Base-by-base conservation (phyloP, 495 filamentous ascomycete genomes). In the Tuber indicum region DNA sequence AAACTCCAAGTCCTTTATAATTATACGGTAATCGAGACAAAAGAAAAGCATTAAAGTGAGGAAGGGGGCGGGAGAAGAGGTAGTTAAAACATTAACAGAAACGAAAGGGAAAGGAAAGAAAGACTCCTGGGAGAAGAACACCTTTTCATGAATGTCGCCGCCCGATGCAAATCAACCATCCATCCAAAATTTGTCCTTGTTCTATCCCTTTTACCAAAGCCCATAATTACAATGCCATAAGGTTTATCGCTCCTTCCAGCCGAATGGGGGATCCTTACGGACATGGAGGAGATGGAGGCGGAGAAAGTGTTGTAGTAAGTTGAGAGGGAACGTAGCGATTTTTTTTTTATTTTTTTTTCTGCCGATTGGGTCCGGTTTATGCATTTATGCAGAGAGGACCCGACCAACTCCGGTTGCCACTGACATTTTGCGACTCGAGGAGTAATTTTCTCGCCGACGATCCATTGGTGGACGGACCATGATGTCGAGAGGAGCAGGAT, bases 391-490 rank as follows among this genome's bases (percentile, higher is more conserved):
- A 36, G 58, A 66, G n/a, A 66, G 58, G 58, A 66, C 72, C 32
- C 41, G 26, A 36, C 72, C 49, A 23, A 49, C 75, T 70, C 78
- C 78, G 26, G 70, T 69, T 77, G 47, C 69, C 75, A 77, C 70
- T 14, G 75, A 74, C 75, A 76, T 77, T 36, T 36, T 66, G 58
- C 58, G 58, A 32, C 14, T 8, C 32, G 58, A 58, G 23, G 49
- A 66, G 12, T 3, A 14, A 62, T 62, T 66, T 73, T 80, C 73
- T 79, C 78, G 16, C 70, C 78, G 39, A 75, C 73, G 23, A 75
- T 43, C 26, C 70, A 77, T 78, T 32, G 92, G 89, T 84, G 92
- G 89, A 71, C 92, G 86, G 69, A 93, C 89, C 92, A 95, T 95
- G 86, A 92, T 90, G 81, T 90, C 90, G 79, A 95, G 84, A 73